Evolutionary conservation across 192 early-diverging fungal genomes (phyloP), one percentile per base, ranked within the genome.

Genomic region (Diversispora epigaea): DNA sequence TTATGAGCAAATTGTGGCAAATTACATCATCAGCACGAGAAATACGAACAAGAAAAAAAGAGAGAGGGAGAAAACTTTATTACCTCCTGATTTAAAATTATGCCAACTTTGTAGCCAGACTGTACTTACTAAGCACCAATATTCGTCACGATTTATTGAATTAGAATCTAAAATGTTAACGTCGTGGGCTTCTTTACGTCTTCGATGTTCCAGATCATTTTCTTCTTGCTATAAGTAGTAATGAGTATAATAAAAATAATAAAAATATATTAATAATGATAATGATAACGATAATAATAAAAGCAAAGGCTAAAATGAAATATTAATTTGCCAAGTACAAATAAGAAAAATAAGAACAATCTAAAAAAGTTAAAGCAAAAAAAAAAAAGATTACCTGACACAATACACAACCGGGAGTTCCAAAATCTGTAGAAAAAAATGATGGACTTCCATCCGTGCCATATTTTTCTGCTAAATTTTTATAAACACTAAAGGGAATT

Each of bases 51-150:
- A 54, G 14, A 54, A 54, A 54, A 54, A 49, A 8, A 54, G n/a
- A 17, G 11, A 10, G 11, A 10, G 12, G 8, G 22, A n/a, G 56
- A 57, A 11, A 40, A 39, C 2, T 49, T 54, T n/a, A 54, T 56
- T 75, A 82, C 78, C 81, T 76, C 82, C 82, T 9, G 67, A 61
- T 56, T 83, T 83, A 73, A 83, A 83, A 39, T 76, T 63, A 46
- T 80, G 79, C 82, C 82, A 83, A 45, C 74, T 77, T 52, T 71
- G 68, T 3, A 83, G 72, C 82, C 82, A 83, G 52, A 76, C 58
- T 4, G 79, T 68, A 41, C 82, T 73, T 47, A 83, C 80, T n/a
- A 83, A 77, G 65, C 77, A 83, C 82, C 82, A 83, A 52, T 77
- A 77, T 71, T 83, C 77, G 2, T 75, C 79, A 5, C 69, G 70